Base-by-base conservation (phyloP, 2,329 filamentous ascomycete genomes). In the Myriangium duriaei region DNA sequence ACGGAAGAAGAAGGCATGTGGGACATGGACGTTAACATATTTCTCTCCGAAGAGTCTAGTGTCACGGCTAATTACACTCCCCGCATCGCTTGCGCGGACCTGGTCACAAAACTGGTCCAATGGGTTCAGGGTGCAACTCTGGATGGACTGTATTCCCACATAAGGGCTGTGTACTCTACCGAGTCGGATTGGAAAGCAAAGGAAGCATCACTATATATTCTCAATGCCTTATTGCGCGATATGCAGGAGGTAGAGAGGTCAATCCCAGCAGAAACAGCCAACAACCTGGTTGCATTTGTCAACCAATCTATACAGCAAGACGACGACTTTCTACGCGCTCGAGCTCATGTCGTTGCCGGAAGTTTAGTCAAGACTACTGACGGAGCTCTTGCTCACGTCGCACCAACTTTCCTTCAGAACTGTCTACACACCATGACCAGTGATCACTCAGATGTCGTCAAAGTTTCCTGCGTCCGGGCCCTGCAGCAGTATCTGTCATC, bases 31-130 rank as follows among this genome's bases (percentile, higher is more conserved):
- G 81, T 92, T 48, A 96, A 93, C 42, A 72, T 98, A 2, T 98
- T 92, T 60, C 69, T 98, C 32, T 88, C 86, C 1, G 91, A 98
- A 59, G 88, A 96, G 62, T 88, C 85, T 2, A 88, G 86, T 2
- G 81, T 95, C 12, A 94, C 86, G 10, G 83, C 87, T 19, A 96
- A 96, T 58, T 98, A 96, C 62, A 95, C 91, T 0, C 83, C 91
- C 11, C 77, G 91, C 48, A 93, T 85, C 12, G 91, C 88, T 29
- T 91, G 85, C 46, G 87, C 86, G 34, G 91, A 96, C 56, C 66
- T 98, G 34, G 71, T 94, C 17, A 86, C 94, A 60, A 95, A 94
- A 62, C 68, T 94, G 42, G 84, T 83, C 33, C 87, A 95, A 57
- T 94, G 86, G 87, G 72, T 93, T 38, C 75, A 78, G 47, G 69